Base-by-base conservation (phyloP, 2,329 filamentous ascomycete species). In the Teratosphaeria nubilosa region DNA sequence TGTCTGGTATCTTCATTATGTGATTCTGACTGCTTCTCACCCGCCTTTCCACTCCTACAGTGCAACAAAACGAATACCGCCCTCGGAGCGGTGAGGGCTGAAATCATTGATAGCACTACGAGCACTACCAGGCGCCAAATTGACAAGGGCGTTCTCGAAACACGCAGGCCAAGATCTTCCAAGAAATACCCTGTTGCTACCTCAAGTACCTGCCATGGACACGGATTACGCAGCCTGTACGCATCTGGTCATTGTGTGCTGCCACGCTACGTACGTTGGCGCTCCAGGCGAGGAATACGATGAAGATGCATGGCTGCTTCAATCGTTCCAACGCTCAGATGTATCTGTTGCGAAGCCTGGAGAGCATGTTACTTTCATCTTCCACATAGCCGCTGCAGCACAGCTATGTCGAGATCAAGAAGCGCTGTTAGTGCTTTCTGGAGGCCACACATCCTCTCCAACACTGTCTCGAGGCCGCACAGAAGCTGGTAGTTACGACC, bases 331-430 rank as follows among this genome's bases (percentile, higher is more conserved):
- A 57, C 65, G 66, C 27, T 73, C 74, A 5, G 66, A 75, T 55
- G 57, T 68, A 16, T 57, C 64, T 11, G 73, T 66, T 16, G 62
- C 65, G 32, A 78, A 78, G 69, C 77, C 74, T 22, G 86, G 86
- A 58, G 90, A 95, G 72, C 88, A 87, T 2, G 80, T 82, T 5
- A 95, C 90, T 0, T 96, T 92, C 69, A 79, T 88, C n/a, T 74
- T 81, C 48, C 91, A 96, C 71, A 83, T 90, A 62, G 80, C 83
- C 63, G 81, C 82, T 0, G 89, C 88, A 0, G 69, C 91, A 5
- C 68, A 74, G 32, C 71, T 75, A 0, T 72, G 90, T 7, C 73
- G 73, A 1, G 78, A 72, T 24, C 62, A 68, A 0, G 63, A 68
- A 25, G 77, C 78, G 1, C 69, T 87, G 11, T 75, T 95, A 45